Percentiles rank a stretch among this genome's conserved stretches.
Evolutionary conservation across 139 green algal genomes (phyloP).

Genomic region (Tetradesmus obliquus): DNA sequence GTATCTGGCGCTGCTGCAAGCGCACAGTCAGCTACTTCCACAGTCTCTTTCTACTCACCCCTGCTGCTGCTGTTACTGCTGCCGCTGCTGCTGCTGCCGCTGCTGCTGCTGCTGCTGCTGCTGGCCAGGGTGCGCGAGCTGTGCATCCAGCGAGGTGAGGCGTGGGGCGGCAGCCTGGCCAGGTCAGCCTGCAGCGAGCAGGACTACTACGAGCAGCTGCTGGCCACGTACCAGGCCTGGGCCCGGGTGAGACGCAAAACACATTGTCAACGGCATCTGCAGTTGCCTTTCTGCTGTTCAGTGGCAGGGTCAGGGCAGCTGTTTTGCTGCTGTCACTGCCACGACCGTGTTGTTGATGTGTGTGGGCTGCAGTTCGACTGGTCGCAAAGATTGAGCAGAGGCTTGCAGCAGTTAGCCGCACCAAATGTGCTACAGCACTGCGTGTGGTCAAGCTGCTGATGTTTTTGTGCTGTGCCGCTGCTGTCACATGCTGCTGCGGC

Average conservation of each 20-base stretch:
- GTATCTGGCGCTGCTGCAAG: background rate
- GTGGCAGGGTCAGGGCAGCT: background rate
- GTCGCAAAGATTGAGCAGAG: background rate
- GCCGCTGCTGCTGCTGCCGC: background rate
- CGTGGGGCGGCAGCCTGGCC: constrained; percentile 77
- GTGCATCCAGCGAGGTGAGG: constrained; percentile 82
- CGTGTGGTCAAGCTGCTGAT: background rate
- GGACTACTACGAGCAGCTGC: constrained; percentile 95
- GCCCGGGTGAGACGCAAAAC: constrained; percentile 67
- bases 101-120: background rate
- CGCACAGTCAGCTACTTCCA: too few relatives aligned
- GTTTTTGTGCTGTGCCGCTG: background rate
- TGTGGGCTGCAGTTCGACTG: constrained; percentile 14
- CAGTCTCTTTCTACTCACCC: background rate
- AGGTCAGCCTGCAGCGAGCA: constrained; percentile 73
- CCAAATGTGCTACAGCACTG: too few relatives aligned
- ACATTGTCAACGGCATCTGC: too few relatives aligned
- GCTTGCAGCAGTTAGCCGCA: too few relatives aligned
- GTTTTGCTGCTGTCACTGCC: background rate
- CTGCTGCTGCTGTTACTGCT: background rate
- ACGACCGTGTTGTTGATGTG: background rate
- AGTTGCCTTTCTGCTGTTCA: background rate
- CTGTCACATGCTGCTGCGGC: background rate
- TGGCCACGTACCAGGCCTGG: constrained; percentile 74
- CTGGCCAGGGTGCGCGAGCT: constrained; percentile 82